These are phyloP conservation scores for Berkeleyomyces basicola DNA, from an alignment of 2,329 filamentous ascomycete genomes.

Conservation along the genomic window DNA sequence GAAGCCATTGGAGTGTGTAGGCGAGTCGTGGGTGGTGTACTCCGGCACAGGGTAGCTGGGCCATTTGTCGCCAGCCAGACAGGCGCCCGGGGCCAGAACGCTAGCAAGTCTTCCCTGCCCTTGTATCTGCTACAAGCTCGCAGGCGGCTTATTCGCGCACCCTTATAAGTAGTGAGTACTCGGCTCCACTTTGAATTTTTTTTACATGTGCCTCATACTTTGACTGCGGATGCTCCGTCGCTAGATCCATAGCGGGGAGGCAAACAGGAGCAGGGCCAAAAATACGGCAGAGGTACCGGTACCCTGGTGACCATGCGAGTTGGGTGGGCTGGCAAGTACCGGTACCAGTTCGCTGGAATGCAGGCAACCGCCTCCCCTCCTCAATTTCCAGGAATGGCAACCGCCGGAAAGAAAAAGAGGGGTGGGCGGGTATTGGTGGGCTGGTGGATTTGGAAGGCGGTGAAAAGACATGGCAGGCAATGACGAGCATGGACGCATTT, in stretches of 20 bases:
- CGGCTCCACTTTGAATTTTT: background rate
- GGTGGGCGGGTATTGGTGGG: slow-evolving; percentile 2
- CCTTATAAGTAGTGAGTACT: background rate
- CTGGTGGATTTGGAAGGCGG: slow-evolving; percentile 8
- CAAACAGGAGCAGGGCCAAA: background rate
- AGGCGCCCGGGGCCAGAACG: too few species aligned
- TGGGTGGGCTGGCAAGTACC: background rate
- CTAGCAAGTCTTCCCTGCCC: too few species aligned
- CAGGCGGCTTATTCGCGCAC: background rate
- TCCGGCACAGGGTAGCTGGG: too few species aligned
- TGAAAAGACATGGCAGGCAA: background rate
- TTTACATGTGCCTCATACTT: background rate
- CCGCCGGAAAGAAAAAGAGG: slow-evolving; percentile 3
- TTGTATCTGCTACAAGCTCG: background rate
- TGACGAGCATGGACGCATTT: background rate
- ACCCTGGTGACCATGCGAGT: background rate
- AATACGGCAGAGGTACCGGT: background rate
- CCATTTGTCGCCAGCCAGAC: too few species aligned
- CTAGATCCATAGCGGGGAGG: slow-evolving; percentile 3
- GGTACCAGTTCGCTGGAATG: background rate
- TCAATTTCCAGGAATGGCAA: slow-evolving; percentile 7
- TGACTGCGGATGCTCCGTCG: slow-evolving; percentile 5
- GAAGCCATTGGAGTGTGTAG: background rate
- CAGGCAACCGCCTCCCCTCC: background rate
- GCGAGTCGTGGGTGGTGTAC: background rate